Conservation (phyloP, 1,284 basidiomycete genomes). For the Cryptococcus jaspeensis region DNA sequence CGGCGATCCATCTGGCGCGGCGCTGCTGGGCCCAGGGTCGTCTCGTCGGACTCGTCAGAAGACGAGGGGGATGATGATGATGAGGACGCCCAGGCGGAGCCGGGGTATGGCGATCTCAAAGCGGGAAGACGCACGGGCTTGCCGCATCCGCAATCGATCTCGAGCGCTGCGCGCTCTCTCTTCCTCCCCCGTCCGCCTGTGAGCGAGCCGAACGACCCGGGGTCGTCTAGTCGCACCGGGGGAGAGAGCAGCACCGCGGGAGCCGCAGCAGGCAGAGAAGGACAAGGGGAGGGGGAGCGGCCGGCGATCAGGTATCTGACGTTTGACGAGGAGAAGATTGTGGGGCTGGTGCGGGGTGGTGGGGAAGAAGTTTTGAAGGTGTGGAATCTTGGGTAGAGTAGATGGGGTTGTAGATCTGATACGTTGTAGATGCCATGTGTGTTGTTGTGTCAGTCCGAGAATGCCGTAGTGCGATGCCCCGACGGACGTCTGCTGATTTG, state of each 20-base stretch:
- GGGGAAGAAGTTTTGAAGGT: slow-evolving; percentile 35
- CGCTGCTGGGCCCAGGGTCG: slow-evolving; percentile 21
- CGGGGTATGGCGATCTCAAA: background rate
- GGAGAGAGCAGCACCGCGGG: too few species aligned
- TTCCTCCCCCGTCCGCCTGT: slow-evolving; percentile 33
- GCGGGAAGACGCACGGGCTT: slow-evolving; percentile 6
- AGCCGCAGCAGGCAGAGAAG: background rate
- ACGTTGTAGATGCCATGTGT: background rate
- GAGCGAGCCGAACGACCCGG: background rate
- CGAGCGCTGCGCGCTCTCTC: slow-evolving; percentile 40
- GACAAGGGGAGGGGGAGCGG: background rate
- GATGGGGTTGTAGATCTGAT: too few species aligned
- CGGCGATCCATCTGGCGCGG: slow-evolving; percentile 20
- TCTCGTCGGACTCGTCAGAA: background rate
- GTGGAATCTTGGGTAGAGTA: slow-evolving; percentile 37
- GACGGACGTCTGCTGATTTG: background rate
- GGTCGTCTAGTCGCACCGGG: too few species aligned
- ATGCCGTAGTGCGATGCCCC: background rate
- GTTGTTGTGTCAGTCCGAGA: background rate
- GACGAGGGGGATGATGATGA: background rate
- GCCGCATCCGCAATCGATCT: slow-evolving; percentile 45
- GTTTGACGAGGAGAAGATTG: slow-evolving; percentile 52
- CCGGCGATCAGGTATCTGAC: slow-evolving; percentile 39
- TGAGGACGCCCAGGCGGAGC: background rate
- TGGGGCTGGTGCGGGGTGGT: slow-evolving; percentile 34